A percentile compares a stretch with the other conserved stretches of the same genome.
Evolutionary conservation across 805 yeast genomes (phyloP).

Genomic region (Starmerella gropengiesseri): DNA sequence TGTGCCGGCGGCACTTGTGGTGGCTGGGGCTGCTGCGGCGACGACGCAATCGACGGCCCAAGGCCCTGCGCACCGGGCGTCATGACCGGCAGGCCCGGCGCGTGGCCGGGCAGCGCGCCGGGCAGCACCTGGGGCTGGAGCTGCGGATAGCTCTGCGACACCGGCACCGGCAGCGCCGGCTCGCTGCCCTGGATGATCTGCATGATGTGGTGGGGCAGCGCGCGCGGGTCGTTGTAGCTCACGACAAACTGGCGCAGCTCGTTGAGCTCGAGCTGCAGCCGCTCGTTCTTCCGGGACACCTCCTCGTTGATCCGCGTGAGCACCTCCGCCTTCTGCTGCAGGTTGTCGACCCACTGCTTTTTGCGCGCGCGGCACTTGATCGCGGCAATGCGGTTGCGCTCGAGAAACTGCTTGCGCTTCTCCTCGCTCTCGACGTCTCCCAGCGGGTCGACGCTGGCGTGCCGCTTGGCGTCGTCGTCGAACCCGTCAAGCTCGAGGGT

Average conservation of each 20-base stretch:
- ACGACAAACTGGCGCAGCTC: conserved; percentile 27
- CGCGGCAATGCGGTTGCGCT: conserved; percentile 90
- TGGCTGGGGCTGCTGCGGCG: not conserved
- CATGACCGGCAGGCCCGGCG: not conserved
- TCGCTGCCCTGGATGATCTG: conserved; percentile 11
- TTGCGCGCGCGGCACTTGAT: conserved; percentile 90
- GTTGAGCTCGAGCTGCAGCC: conserved; percentile 23
- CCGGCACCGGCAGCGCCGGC: not conserved
- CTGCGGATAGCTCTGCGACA: not conserved
- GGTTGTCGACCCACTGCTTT: conserved; percentile 72
- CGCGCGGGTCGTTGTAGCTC: conserved; percentile 13
- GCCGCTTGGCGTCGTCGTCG: not conserved
- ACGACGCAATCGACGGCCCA: not conserved
- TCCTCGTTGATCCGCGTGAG: conserved; percentile 62
- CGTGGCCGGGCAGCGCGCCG: not conserved
- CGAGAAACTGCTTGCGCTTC: conserved; percentile 67
- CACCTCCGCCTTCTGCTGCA: conserved; percentile 67
- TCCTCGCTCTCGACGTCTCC: conserved; percentile 41
- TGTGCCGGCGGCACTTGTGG: not conserved
- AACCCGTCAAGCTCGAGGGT: no score
- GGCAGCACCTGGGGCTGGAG: not conserved
- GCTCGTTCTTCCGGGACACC: conserved; percentile 28
- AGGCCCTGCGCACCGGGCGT: conserved; percentile 1
- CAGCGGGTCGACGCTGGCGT: not conserved
- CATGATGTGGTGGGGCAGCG: conserved; percentile 20